Conservation (phyloP, 2,329 filamentous ascomycete species). For the Aspergillus eucalypticola region DNA sequence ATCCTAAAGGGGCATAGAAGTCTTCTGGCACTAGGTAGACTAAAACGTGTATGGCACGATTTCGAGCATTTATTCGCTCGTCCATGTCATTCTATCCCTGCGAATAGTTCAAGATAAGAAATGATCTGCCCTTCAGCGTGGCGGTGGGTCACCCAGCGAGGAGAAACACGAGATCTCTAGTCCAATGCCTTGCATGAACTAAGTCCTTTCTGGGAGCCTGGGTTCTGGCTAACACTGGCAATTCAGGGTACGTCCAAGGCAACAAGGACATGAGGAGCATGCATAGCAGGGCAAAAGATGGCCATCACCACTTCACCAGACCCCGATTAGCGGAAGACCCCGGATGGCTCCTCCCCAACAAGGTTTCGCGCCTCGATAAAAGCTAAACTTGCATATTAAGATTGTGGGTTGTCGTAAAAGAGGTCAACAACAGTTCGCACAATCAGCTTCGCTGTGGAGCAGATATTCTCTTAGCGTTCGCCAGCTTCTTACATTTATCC, state of each 20-base stretch:
- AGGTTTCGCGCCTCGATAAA: background rate
- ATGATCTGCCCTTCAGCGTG: background rate
- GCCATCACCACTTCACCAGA: background rate
- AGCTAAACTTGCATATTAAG: background rate
- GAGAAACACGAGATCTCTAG: background rate
- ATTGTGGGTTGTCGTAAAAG: background rate
- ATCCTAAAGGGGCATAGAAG: background rate
- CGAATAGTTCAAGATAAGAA: background rate
- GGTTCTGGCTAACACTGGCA: background rate
- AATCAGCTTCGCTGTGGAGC: conserved; percentile 1
- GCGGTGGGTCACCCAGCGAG: background rate
- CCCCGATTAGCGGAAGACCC: background rate
- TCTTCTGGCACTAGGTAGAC: background rate
- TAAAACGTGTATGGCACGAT: background rate
- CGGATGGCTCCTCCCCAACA: background rate
- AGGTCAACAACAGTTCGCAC: background rate
- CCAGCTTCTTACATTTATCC: background rate
- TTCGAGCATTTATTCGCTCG: background rate
- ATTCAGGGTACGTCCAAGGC: background rate
- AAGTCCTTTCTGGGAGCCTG: background rate
- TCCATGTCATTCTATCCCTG: background rate
- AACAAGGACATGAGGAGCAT: background rate
- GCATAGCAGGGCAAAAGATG: background rate
- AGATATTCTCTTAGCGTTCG: background rate
- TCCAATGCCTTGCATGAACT: background rate